These are phyloP conservation scores for Chlorophyllum brunneum DNA, from an alignment of 768 basidiomycete species.

Conservation along the genomic window DNA sequence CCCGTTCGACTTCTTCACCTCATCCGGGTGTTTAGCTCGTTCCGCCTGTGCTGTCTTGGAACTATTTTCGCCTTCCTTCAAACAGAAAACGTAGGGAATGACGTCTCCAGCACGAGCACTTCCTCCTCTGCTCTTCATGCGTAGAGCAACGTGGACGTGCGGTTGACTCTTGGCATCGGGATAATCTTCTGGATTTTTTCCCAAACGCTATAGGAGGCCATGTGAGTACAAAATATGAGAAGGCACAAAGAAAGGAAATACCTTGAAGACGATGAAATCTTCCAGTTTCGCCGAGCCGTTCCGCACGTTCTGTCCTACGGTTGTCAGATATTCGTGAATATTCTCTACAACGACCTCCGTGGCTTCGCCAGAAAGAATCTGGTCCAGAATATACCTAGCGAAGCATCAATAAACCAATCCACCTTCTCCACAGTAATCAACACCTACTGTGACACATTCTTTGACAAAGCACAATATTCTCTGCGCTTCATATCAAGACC, in stretches of 20 bases:
- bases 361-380: constrained; percentile 86
- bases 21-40: constrained; percentile 90
- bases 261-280: constrained; percentile 94
- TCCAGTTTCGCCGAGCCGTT: constrained; percentile 79
- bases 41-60: constrained; percentile 83
- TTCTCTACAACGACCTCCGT: constrained; percentile 87
- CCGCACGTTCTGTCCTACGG: constrained; percentile 74
- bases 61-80: constrained; percentile 65
- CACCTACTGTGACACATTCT: constrained; percentile 86
- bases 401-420: background rate
- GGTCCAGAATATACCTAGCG: constrained; percentile 81
- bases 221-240: background rate
- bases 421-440: background rate
- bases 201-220: constrained; percentile 66
- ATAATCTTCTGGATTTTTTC: constrained; percentile 96
- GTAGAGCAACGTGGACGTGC: constrained; percentile 93
- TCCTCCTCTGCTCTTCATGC: constrained; percentile 81
- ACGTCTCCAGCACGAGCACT: constrained; percentile 87
- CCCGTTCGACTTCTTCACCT: constrained; percentile 65
- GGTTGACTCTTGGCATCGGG: constrained; percentile 94
- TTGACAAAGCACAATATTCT: constrained; percentile 91
- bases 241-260: constrained; percentile 26
- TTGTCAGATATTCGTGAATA: constrained; percentile 87
- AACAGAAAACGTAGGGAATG: constrained; percentile 92
- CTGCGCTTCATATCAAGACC: constrained; percentile 99